Percentiles rank a stretch among this genome's conserved stretches.
phyloP scores from a whole-genome alignment of 495 filamentous ascomycete genomes.

The Collariella sp. region DNA sequence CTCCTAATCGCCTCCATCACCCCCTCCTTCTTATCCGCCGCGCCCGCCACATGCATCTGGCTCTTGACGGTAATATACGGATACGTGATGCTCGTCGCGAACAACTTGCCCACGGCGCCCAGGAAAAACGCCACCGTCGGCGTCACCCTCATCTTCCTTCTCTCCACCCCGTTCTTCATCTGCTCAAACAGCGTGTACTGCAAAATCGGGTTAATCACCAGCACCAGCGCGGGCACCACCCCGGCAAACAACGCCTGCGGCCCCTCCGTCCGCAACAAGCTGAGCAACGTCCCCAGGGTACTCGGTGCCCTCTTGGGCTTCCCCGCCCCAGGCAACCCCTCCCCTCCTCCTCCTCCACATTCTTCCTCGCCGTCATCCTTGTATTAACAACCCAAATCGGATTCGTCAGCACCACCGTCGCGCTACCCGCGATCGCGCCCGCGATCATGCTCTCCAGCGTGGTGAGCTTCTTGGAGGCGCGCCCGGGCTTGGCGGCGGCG shows the following conservation, averaged over 20 bases:
- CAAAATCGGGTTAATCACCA: slow-evolving; percentile 96
- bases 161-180: slow-evolving; percentile 60
- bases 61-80: slow-evolving; percentile 98
- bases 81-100: slow-evolving; percentile 90
- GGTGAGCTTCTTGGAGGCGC: slow-evolving; percentile 72
- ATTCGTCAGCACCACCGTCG: slow-evolving; percentile 91
- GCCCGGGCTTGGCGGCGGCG: slow-evolving; percentile 65
- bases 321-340: too few species aligned
- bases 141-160: slow-evolving; percentile 51
- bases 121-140: slow-evolving; percentile 83
- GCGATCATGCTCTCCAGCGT: slow-evolving; percentile 88
- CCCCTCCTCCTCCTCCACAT: too few species aligned
- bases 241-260: slow-evolving; percentile 79
- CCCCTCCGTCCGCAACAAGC: slow-evolving; percentile 71
- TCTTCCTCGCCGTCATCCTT: slow-evolving; percentile 85
- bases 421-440: slow-evolving; percentile 87
- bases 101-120: slow-evolving; percentile 86
- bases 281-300: slow-evolving; percentile 69
- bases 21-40: slow-evolving; percentile 52
- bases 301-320: slow-evolving; percentile 40
- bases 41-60: slow-evolving; percentile 81
- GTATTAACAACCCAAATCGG: slow-evolving; percentile 99
- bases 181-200: slow-evolving; percentile 99
- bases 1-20: slow-evolving; percentile 64
- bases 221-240: slow-evolving; percentile 81